These are phyloP conservation scores for Sugiyamaella boreocaroliniensis DNA, from an alignment of 805 yeast species.

Conservation along the genomic window DNA sequence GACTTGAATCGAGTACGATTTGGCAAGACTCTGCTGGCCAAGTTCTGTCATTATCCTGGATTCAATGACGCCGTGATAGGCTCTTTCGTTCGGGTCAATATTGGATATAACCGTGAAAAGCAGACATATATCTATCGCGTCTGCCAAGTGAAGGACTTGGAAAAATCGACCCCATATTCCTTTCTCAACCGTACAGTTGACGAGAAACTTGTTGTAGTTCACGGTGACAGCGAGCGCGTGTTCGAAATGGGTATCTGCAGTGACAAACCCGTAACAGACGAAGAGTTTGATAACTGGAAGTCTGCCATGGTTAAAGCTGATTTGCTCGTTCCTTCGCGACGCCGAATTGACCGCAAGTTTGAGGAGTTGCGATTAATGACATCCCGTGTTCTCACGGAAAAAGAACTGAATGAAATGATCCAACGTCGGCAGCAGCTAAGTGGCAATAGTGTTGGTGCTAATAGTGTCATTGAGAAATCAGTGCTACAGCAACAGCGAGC, in stretches of 20 bases:
- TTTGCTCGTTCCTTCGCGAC: slow-evolving; percentile 52
- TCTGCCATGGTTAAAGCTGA: slow-evolving; percentile 54
- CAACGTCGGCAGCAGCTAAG: slow-evolving; percentile 59
- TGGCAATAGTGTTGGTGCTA: slow-evolving; percentile 53
- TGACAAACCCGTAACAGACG: slow-evolving; percentile 62
- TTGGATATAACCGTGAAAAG: slow-evolving; percentile 61
- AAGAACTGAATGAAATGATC: slow-evolving; percentile 72
- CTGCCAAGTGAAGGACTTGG: slow-evolving; percentile 70
- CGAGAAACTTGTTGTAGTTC: slow-evolving; percentile 65
- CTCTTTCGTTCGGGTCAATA: slow-evolving; percentile 74
- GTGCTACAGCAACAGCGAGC: slow-evolving; percentile 65
- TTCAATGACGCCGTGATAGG: slow-evolving; percentile 65
- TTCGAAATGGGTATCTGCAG: slow-evolving; percentile 76
- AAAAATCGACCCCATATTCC: slow-evolving; percentile 41
- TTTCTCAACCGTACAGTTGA: slow-evolving; percentile 47
- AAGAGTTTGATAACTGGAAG: slow-evolving; percentile 68
- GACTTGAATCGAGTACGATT: slow-evolving; percentile 71
- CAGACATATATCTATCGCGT: slow-evolving; percentile 68
- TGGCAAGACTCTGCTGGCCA: slow-evolving; percentile 69
- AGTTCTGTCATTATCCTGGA: slow-evolving; percentile 74
- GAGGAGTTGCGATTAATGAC: slow-evolving; percentile 58
- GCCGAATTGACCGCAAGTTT: slow-evolving; percentile 58
- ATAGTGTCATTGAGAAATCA: slow-evolving; percentile 70
- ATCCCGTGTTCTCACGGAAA: slow-evolving; percentile 57
- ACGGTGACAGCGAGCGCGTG: slow-evolving; percentile 66